Percentiles rank a stretch among this genome's conserved stretches.
Evolutionary conservation across 2,329 filamentous ascomycete species (phyloP).

Genomic region (Diaporthe destruens): DNA sequence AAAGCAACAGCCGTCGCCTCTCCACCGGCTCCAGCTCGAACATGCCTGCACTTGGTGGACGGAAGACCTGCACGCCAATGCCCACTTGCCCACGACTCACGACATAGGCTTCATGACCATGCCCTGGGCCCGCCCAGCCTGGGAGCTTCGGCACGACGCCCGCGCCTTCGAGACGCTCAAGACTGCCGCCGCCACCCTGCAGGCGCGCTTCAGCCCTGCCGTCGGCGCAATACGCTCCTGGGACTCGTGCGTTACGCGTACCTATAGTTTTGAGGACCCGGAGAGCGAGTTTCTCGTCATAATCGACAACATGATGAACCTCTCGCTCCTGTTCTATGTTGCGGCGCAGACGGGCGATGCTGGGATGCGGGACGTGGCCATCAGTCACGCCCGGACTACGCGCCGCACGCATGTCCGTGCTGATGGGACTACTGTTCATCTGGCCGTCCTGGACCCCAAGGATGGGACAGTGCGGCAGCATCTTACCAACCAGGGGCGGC

Average conservation of each 20-base stretch:
- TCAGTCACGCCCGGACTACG: conserved; percentile 55
- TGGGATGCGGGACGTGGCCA: conserved; percentile 52
- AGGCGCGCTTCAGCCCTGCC: conserved; percentile 51
- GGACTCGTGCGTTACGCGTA: conserved; percentile 57
- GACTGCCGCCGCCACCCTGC: conserved; percentile 44
- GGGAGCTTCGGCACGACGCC: conserved; percentile 55
- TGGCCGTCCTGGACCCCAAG: conserved; percentile 43
- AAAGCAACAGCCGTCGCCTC: conserved; percentile 43
- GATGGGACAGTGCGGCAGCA: conserved; percentile 52
- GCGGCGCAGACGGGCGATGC: conserved; percentile 48
- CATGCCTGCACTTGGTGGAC: conserved; percentile 58
- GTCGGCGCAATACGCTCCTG: conserved; percentile 56
- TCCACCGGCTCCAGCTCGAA: conserved; percentile 46
- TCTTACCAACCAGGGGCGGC: conserved; percentile 62
- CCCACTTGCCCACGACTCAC: conserved; percentile 52
- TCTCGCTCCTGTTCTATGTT: conserved; percentile 58
- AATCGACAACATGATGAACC: conserved; percentile 58
- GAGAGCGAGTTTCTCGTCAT: conserved; percentile 55
- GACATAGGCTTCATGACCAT: conserved; percentile 60
- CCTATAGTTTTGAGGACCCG: conserved; percentile 53
- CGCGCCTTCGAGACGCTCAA: conserved; percentile 52
- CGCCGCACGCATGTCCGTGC: conserved; percentile 55
- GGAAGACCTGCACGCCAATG: conserved; percentile 52
- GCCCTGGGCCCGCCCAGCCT: conserved; percentile 54
- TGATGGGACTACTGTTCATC: conserved; percentile 56